A percentile compares a stretch with the other conserved stretches of the same genome.
Evolutionary conservation across 768 basidiomycete genomes (phyloP).

Genomic region (Ramaria sp.): DNA sequence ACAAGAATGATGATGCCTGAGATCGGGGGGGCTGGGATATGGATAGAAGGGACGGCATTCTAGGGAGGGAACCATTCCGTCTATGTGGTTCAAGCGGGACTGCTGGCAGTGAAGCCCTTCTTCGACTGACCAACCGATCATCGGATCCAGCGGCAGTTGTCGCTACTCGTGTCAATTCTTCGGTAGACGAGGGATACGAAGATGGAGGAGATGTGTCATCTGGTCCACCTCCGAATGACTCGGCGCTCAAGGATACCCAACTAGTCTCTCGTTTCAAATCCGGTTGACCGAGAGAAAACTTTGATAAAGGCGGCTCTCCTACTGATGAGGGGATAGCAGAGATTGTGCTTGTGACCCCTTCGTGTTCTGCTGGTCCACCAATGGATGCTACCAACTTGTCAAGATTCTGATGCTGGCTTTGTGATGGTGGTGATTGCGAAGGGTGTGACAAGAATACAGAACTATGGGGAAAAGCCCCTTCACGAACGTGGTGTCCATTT

Average conservation of each 20-base stretch:
- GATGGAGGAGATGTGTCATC: conserved; percentile 7
- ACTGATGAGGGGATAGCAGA: neutral
- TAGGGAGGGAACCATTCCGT: conserved; percentile 35
- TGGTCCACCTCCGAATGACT: neutral
- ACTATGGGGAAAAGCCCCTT: conserved; percentile 58
- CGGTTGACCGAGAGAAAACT: neutral
- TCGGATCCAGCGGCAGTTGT: neutral
- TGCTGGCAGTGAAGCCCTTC: conserved; percentile 1
- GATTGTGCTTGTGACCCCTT: conserved; percentile 25
- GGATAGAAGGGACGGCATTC: conserved; percentile 52
- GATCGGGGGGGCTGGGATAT: conserved; percentile 16
- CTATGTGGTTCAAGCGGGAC: neutral
- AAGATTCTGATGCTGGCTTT: conserved; percentile 15
- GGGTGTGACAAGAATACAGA: conserved; percentile 19
- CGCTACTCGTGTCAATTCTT: neutral
- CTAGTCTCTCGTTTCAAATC: neutral
- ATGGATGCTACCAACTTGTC: conserved; percentile 11
- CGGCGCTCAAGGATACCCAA: conserved; percentile 1
- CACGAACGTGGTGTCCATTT: conserved; percentile 28
- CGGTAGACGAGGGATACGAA: conserved; percentile 6
- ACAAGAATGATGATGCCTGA: conserved; percentile 13
- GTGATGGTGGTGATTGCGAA: conserved; percentile 14
- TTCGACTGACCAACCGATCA: neutral
- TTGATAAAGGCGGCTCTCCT: neutral
- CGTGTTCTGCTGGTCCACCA: conserved; percentile 20